A percentile compares a stretch with the other conserved stretches of the same genome.
phyloP scores from a whole-genome alignment of 2,329 filamentous ascomycete species.

The Ramularia endophylla region DNA sequence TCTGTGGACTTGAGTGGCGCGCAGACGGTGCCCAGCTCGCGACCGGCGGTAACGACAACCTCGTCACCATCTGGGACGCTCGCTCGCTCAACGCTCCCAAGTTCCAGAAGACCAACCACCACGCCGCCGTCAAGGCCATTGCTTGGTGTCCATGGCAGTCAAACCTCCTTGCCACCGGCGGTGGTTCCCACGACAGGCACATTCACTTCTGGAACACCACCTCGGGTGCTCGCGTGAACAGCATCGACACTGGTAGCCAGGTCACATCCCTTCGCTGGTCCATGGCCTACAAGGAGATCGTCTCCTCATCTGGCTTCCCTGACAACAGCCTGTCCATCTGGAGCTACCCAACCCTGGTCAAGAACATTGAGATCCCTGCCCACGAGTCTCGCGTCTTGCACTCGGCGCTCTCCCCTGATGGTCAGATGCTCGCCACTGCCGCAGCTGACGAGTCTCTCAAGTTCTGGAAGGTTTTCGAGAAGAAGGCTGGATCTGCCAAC shows the following conservation, averaged over 20 bases:
- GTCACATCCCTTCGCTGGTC: conserved; percentile 96
- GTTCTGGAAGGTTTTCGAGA: conserved; percentile 99
- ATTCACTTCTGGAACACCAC: conserved; percentile 99
- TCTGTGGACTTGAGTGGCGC: conserved; percentile 97
- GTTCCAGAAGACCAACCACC: conserved; percentile 99
- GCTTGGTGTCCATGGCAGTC: conserved; percentile 99
- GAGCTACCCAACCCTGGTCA: conserved; percentile 95
- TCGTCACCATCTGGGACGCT: conserved; percentile 98
- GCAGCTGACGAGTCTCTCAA: conserved; percentile 96
- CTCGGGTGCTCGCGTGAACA: conserved; percentile 94
- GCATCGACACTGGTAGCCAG: conserved; percentile 96
- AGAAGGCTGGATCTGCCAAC: conserved; percentile 75
- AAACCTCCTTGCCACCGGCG: conserved; percentile 93
- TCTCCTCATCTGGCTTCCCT: conserved; percentile 96
- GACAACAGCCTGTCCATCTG: conserved; percentile 99
- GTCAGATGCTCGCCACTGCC: conserved; percentile 95
- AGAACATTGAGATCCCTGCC: conserved; percentile 95
- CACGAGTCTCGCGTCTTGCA: conserved; percentile 96
- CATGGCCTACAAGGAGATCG: conserved; percentile 94
- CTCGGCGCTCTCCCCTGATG: conserved; percentile 93
- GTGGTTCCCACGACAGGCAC: conserved; percentile 92
- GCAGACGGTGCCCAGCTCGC: conserved; percentile 94
- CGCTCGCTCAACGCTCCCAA: conserved; percentile 89
- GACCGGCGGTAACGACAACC: conserved; percentile 96
- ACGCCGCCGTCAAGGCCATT: conserved; percentile 95